These are phyloP conservation scores for Phytophthora pini DNA, from an alignment of 352 stramenopile species.

Conservation along the genomic window DNA sequence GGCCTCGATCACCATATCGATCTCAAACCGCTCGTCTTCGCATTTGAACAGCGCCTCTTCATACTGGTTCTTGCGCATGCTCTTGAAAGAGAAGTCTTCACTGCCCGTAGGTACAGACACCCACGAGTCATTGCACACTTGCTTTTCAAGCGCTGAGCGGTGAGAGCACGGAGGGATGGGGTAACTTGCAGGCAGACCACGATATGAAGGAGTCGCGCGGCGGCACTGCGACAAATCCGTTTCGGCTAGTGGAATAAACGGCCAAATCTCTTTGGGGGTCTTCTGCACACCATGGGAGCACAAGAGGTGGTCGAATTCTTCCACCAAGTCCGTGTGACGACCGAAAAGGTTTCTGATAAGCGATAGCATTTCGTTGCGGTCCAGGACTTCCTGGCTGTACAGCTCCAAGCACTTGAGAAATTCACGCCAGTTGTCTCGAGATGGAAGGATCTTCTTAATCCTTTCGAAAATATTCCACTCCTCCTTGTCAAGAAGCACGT, in stretches of 20 bases:
- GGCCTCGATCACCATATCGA: constrained; percentile 96
- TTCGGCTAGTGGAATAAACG: constrained; percentile 91
- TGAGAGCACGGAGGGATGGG: constrained; percentile 97
- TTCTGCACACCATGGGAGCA: constrained; percentile 81
- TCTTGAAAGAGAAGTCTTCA: constrained; percentile 99
- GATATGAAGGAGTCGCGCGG: constrained; percentile 96
- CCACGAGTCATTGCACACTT: constrained; percentile 97
- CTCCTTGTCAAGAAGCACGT: constrained; percentile 85
- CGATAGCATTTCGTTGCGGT: constrained; percentile 88
- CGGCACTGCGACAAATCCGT: constrained; percentile 92
- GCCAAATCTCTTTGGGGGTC: constrained; percentile 90
- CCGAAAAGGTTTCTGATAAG: constrained; percentile 91
- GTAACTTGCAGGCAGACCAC: constrained; percentile 96
- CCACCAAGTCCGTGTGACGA: constrained; percentile 82
- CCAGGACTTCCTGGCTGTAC: constrained; percentile 97
- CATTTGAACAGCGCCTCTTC: constrained; percentile 99
- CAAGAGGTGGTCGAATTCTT: constrained; percentile 81
- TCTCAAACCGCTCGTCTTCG: constrained; percentile 98
- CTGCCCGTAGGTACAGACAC: constrained; percentile 98
- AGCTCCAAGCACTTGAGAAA: constrained; percentile 99
- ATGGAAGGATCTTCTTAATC: constrained; percentile 93
- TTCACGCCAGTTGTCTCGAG: constrained; percentile 95
- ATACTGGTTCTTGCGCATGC: constrained; percentile 99
- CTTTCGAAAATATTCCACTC: constrained; percentile 95
- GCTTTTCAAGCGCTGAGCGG: constrained; percentile 91